phyloP scores from a whole-genome alignment of 768 basidiomycete species.

The Naematelia encephala region DNA sequence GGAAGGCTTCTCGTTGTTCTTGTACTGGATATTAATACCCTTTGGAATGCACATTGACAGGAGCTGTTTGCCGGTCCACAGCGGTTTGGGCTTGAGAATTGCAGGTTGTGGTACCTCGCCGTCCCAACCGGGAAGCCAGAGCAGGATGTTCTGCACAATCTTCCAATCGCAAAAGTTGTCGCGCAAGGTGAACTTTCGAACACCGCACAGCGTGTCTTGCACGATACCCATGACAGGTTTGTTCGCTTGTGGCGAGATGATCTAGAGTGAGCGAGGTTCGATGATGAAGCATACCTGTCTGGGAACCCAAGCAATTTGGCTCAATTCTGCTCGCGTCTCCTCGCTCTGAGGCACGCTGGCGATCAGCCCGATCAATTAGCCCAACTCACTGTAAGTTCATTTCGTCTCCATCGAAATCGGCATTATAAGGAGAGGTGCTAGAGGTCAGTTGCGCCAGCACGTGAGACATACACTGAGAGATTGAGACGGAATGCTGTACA shows the following conservation, averaged over 20 bases:
- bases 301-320: conserved; percentile 97
- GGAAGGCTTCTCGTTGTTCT: conserved; percentile 64
- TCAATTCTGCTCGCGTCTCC: conserved; percentile 96
- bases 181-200: conserved; percentile 93
- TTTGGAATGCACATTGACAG: conserved; percentile 86
- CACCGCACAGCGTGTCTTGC: conserved; percentile 95
- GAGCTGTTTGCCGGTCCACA: conserved; percentile 98
- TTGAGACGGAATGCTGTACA: conserved; percentile 86
- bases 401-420: conserved; percentile 99
- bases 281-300: conserved; percentile 63
- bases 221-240: conserved; percentile 99
- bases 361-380: background rate
- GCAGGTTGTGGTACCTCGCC: conserved; percentile 86
- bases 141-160: conserved; percentile 91
- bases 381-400: conserved; percentile 98
- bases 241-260: conserved; percentile 98
- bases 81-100: conserved; percentile 90
- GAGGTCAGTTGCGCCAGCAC: conserved; percentile 38
- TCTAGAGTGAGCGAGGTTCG: conserved; percentile 56
- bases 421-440: conserved; percentile 95
- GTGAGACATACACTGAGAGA: conserved; percentile 81
- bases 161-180: conserved; percentile 95
- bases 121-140: conserved; percentile 99
- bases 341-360: conserved; percentile 94
- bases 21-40: conserved; percentile 71